Evolutionary conservation across 345 rosid genomes (phyloP), one percentile per base, ranked within the genome.

Genomic region (Crucihimalaya himalaica): DNA sequence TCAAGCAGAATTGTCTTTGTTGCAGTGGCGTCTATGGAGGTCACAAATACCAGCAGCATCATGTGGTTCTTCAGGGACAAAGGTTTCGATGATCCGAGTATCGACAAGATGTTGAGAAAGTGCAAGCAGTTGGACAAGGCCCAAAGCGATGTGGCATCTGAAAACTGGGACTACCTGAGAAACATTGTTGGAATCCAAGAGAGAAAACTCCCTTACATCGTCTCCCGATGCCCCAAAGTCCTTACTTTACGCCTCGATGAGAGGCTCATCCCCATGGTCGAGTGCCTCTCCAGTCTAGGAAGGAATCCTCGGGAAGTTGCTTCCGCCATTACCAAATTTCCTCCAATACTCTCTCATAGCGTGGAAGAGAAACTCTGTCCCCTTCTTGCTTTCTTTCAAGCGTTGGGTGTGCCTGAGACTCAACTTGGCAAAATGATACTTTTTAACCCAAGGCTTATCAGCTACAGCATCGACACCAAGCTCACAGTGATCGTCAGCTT

Each of bases 291-390:
- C 48, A 72, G 86, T 0, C 84, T 86, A 0, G 85, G 84, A n/a
- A 76, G 84, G 23, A 84, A 81, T 59, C 87, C 81, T 5, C 48
- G 6, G 8, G 87, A 88, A 74, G 93, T 90, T 66, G 93, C 88
- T 57, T 81, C 89, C 8, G 88, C 91, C 57, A 84, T 90, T 10
- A 77, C 81, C 78, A 86, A 82, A 29, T 90, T 90, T 73, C 93
- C 93, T 72, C 88, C 83, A 55, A 83, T 90, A 23, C 85, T 90
- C 59, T 82, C 96, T 66, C 91, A 90, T 60, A 86, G 96, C 54
- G 86, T 90, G 32, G 86, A 90, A 77, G 89, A 90, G 84, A 90
- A 88, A 78, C 89, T 90, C 29, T 90, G 93, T 48, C 96, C 96
- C 1, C 90, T 90, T 42, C 80, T 90, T 79, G 96, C 93, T 18